A percentile compares a stretch with the other conserved stretches of the same genome.
These are phyloP conservation scores for Acer negundo DNA, from an alignment of 345 rosid genomes.

Conservation along the genomic window DNA sequence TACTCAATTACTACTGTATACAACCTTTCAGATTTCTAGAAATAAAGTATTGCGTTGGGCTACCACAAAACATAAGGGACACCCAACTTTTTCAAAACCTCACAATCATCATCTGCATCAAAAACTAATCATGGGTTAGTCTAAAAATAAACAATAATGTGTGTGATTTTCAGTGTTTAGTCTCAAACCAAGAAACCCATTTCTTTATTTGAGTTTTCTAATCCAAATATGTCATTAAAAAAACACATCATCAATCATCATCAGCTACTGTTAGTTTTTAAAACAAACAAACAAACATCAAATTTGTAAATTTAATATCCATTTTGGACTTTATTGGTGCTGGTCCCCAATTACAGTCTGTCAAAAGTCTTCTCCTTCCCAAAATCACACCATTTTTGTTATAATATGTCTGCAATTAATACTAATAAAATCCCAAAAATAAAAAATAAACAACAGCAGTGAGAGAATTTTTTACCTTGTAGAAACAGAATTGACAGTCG, in stretches of 20 bases:
- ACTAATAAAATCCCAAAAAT: neutral
- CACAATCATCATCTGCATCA: slow-evolving; percentile 36
- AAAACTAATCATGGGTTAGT: slow-evolving; percentile 47
- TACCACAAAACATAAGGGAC: slow-evolving; percentile 35
- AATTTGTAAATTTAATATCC: slow-evolving; percentile 24
- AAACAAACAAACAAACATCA: slow-evolving; percentile 35
- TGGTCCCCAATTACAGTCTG: slow-evolving; percentile 59
- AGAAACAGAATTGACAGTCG: slow-evolving; percentile 23
- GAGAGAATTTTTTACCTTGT: slow-evolving; percentile 26
- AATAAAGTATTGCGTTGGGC: slow-evolving; percentile 24
- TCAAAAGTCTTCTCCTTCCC: slow-evolving; percentile 39
- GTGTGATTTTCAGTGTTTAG: slow-evolving; percentile 26
- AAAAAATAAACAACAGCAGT: neutral
- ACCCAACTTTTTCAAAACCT: slow-evolving; percentile 34
- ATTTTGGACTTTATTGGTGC: slow-evolving; percentile 42
- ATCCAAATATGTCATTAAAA: slow-evolving; percentile 17
- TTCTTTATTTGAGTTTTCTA: slow-evolving; percentile 25
- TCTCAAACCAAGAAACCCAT: slow-evolving; percentile 34
- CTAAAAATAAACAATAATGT: slow-evolving; percentile 35
- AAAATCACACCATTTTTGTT: slow-evolving; percentile 14
- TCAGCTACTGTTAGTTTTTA: slow-evolving; percentile 18
- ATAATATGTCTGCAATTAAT: neutral
- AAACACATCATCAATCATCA: slow-evolving; percentile 27
- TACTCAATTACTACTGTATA: slow-evolving; percentile 18
- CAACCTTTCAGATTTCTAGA: slow-evolving; percentile 13